These are phyloP conservation scores for Linnemannia schmuckeri DNA, from an alignment of 192 early-diverging fungal species.

Conservation along the genomic window DNA sequence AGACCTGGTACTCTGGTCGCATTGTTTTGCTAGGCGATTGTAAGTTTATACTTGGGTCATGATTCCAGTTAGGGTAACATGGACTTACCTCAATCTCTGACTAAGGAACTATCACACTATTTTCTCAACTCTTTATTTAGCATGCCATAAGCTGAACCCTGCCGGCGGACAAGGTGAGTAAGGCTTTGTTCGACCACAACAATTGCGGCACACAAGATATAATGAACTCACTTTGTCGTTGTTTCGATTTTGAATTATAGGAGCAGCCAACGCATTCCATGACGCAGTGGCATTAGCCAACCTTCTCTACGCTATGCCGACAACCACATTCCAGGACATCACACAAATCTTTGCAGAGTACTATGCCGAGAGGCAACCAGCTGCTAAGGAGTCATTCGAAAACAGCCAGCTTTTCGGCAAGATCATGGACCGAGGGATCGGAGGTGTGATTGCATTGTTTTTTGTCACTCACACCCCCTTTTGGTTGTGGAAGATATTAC, in stretches of 20 bases:
- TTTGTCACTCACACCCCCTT: background rate
- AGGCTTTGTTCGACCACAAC: background rate
- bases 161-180: background rate
- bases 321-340: background rate
- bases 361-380: background rate
- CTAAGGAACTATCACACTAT: background rate
- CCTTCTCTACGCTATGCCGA: background rate
- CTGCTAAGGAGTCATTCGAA: background rate
- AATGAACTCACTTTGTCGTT: background rate
- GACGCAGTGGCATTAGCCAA: constrained; percentile 3
- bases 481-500: background rate
- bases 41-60: background rate
- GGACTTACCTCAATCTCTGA: too few relatives aligned
- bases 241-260: background rate
- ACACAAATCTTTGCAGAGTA: background rate
- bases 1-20: constrained; percentile 9
- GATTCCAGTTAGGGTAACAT: background rate
- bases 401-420: background rate
- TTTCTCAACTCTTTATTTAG: background rate
- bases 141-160: constrained; percentile 7
- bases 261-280: constrained; percentile 10
- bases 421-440: background rate
- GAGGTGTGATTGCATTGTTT: background rate
- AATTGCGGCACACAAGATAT: too few relatives aligned
- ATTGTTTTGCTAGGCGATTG: constrained; percentile 2